Base-by-base conservation (phyloP, 225 moss, liverwort and hornwort species). In the Rhytidiadelphus loreus region DNA sequence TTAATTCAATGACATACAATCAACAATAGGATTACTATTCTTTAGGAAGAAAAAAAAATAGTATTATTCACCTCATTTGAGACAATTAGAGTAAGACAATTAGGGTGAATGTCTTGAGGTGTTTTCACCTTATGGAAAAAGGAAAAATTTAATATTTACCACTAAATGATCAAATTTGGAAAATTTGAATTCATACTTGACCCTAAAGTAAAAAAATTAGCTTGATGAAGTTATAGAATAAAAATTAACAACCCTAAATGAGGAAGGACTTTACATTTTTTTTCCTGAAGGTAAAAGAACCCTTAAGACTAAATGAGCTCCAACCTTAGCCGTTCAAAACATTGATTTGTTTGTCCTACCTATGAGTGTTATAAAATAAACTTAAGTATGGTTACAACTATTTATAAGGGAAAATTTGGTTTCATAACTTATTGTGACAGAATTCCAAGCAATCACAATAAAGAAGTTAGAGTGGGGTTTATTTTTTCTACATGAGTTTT, bases 121-220 rank as follows among this genome's bases (percentile, higher is more conserved):
- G n/a, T 4, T 44, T 73, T 44, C 29, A 43, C 2, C 3, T 43
- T 16, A 0, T 2, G 0, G 1, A 10, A 43, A 70, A 8, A 8
- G 0, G 3, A 14, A 0, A 16, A 43, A 26, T 43, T 43, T 43
- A 17, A 2, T 6, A 17, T 28, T 29, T 18, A 46, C 7, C 4
- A 30, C 11, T 11, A 6, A 3, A 18, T 30, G 7, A 46, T 46
- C 18, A 30, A 73, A 29, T 29, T 73, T 73, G 0, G 6, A 2
- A 29, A 18, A 46, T 7, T 44, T 28, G 6, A 44, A 44, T 29
- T 46, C 29, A 44, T 44, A 10, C 0, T 44, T 73, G 6, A 46
- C 0, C 2, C 11, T 2, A 30, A 18, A 0, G 4, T 39, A 4
- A 69, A 21, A 4, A 12, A 66, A 3, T 66, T 46, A 28, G 29